Evolutionary conservation across 805 yeast species (phyloP).

Genomic region (Debaryomyces castellii): DNA sequence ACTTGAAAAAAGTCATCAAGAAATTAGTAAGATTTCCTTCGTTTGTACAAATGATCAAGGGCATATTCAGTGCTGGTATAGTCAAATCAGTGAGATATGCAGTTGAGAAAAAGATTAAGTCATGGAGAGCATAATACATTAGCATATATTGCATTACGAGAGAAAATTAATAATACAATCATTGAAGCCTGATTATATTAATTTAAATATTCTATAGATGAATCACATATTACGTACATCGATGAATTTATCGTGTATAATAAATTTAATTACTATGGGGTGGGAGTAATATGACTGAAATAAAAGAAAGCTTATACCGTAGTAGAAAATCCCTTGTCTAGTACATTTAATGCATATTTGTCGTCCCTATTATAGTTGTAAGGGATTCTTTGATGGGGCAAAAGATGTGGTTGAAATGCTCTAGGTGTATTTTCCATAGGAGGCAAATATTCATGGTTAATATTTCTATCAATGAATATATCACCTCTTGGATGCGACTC

Average conservation of each 20-base stretch:
- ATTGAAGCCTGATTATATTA: background rate
- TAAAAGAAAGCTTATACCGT: background rate
- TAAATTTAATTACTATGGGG: background rate
- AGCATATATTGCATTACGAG: background rate
- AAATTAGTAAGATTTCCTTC: constrained; percentile 68
- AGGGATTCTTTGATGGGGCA: background rate
- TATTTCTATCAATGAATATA: background rate
- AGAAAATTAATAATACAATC: background rate
- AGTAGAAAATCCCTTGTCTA: constrained; percentile 17
- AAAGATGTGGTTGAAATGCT: background rate
- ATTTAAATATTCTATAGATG: background rate
- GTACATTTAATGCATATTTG: constrained; percentile 15
- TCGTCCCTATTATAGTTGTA: constrained; percentile 11
- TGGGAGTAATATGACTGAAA: background rate
- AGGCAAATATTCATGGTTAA: background rate
- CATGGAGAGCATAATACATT: constrained; percentile 2
- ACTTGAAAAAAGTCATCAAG: constrained; percentile 16
- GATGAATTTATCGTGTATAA: background rate
- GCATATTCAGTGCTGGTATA: constrained; percentile 84
- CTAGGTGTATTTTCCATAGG: background rate
- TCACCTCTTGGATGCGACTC: background rate
- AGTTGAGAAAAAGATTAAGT: constrained; percentile 57
- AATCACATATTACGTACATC: background rate
- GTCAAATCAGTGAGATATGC: constrained; percentile 71
- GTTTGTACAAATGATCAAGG: constrained; percentile 73